These are phyloP conservation scores for Arxiozyma heterogenica DNA, from an alignment of 1,139 yeast species.

Conservation along the genomic window DNA sequence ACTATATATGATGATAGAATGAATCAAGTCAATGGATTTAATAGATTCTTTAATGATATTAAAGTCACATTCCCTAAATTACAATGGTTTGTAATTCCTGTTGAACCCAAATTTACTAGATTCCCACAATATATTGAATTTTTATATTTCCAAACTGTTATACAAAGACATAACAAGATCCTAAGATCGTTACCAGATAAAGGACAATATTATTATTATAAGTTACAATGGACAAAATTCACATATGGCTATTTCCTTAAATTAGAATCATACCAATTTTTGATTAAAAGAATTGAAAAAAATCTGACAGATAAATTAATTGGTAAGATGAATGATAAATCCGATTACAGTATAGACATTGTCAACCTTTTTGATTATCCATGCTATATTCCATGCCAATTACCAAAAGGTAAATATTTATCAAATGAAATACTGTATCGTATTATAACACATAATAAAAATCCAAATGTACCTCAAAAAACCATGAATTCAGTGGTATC, in stretches of 20 bases:
- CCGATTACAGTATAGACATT: not conserved
- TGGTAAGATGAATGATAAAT: not conserved
- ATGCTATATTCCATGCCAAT: not conserved
- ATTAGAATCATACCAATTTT: not conserved
- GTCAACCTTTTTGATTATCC: not conserved
- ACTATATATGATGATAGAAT: constrained; percentile 37
- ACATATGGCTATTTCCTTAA: not conserved
- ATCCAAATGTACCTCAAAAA: not conserved
- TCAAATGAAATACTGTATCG: not conserved
- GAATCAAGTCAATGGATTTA: constrained; percentile 33
- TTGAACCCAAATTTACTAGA: constrained; percentile 8
- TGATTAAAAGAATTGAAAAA: not conserved
- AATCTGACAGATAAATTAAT: not conserved
- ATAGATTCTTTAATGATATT: constrained; percentile 22
- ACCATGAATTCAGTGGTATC: not conserved
- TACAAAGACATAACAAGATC: not conserved
- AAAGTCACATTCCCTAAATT: constrained; percentile 3
- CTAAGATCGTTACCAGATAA: not conserved
- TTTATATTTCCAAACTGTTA: not conserved
- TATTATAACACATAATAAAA: not conserved
- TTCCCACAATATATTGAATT: constrained; percentile 1
- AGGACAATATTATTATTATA: not conserved
- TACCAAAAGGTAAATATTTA: not conserved
- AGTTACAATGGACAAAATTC: not conserved
- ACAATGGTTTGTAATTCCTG: constrained; percentile 18